Base-by-base conservation (phyloP, 78 protist genomes). In the Parvularia atlantis region DNA sequence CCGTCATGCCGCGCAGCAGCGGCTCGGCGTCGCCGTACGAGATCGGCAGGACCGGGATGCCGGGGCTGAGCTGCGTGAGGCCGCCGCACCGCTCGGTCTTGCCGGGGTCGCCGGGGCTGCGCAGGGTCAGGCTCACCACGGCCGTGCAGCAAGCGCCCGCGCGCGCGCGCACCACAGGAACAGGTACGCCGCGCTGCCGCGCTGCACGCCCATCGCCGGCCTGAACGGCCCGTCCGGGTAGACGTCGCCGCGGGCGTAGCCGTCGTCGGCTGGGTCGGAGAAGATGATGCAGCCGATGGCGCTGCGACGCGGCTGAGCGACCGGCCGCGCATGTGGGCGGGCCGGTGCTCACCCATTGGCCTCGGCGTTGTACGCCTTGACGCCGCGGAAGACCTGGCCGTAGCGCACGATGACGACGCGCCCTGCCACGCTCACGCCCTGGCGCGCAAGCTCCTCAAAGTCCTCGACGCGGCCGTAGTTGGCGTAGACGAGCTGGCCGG, bases 151-250 rank as follows among this genome's bases (percentile, higher is more conserved):
- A n/a, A n/a, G n/a, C n/a, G n/a, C n/a, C n/a, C n/a, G n/a, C n/a
- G n/a, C n/a, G n/a, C n/a, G n/a, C n/a, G n/a, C n/a, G n/a, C n/a
- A n/a, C n/a, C n/a, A 71, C 33, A 80, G n/a, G 41, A 43, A 54
- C 9, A 33, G 17, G 39, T n/a, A 80, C 31, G 73, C 72, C 30
- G 67, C 80, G 28, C 37, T 20, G 3, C 85, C 85, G n/a, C 85
- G 61, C 63, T 81, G 85, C 6, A 75, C 62, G 7, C 63, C 4
- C 24, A 16, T 26, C 46, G 13, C 16, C 26, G 81, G 76, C 7
- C 85, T 30, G 66, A 66, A 81, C 33, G 80, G 81, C 36, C 85
- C 85, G n/a, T 75, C 63, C 40, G 85, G 85, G 40, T 54, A 81
- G 41, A 36, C 66, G 6, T 60, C 28, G 26, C 85, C 85, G 22